Conservation (phyloP, 2,329 filamentous ascomycete species). For the Penicillium oxalicum region DNA sequence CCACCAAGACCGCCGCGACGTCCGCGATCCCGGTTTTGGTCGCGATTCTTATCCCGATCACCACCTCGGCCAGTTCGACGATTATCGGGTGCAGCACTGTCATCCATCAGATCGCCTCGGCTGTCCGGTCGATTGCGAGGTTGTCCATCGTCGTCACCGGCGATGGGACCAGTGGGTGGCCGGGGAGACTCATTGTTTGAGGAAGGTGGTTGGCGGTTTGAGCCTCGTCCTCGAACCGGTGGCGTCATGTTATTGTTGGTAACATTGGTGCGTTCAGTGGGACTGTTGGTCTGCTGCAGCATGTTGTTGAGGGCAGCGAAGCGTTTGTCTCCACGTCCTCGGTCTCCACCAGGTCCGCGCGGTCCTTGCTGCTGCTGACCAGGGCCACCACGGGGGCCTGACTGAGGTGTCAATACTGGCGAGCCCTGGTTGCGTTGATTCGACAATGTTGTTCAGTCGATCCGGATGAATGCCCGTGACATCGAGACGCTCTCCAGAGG, state of each 20-base stretch:
- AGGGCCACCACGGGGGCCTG: conserved; percentile 36
- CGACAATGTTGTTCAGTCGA: conserved; percentile 35
- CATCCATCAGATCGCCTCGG: conserved; percentile 32
- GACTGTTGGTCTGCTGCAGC: conserved; percentile 40
- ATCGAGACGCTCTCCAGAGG: conserved; percentile 32
- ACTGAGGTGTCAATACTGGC: conserved; percentile 30
- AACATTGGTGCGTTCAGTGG: conserved; percentile 27
- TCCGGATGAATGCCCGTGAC: conserved; percentile 50
- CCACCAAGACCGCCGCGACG: conserved; percentile 19
- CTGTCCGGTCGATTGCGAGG: conserved; percentile 25
- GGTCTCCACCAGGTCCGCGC: conserved; percentile 33
- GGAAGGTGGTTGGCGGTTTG: conserved; percentile 29
- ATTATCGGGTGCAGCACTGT: conserved; percentile 26
- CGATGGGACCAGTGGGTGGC: conserved; percentile 25
- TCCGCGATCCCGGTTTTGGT: conserved; percentile 27
- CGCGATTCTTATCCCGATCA: conserved; percentile 25
- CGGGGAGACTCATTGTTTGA: conserved; percentile 30
- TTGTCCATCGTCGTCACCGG: conserved; percentile 26
- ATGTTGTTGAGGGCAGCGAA: conserved; percentile 44
- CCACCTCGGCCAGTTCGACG: conserved; percentile 28
- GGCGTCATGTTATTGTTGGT: conserved; percentile 17
- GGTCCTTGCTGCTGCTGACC: conserved; percentile 33
- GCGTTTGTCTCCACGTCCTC: conserved; percentile 42
- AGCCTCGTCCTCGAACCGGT: conserved; percentile 37
- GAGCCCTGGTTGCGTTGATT: conserved; percentile 20